phyloP scores from a whole-genome alignment of 495 filamentous ascomycete species.

The Aspergillus diversus region DNA sequence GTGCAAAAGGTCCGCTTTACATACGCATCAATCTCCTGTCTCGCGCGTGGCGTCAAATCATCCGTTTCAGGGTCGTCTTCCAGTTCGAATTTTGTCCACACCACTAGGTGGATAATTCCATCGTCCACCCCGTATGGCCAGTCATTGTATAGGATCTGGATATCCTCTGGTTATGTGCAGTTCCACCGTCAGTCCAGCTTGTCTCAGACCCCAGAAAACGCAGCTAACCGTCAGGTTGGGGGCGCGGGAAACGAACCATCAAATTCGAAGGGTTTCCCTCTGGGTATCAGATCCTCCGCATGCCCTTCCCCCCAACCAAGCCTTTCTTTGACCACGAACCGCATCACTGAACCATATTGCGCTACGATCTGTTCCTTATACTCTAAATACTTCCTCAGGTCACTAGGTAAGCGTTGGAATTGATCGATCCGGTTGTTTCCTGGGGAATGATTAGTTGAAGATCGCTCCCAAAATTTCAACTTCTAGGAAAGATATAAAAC shows the following conservation, averaged over 20 bases:
- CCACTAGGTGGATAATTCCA: conserved; percentile 77
- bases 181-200: conserved; percentile 6
- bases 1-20: conserved; percentile 65
- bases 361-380: conserved; percentile 64
- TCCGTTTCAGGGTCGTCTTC: conserved; percentile 66
- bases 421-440: conserved; percentile 68
- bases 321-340: conserved; percentile 68
- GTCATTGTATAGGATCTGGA: conserved; percentile 81
- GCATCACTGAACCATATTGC: conserved; percentile 72
- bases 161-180: conserved; percentile 54
- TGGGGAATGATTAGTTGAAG: conserved; percentile 21
- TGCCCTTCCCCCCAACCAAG: conserved; percentile 62
- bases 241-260: conserved; percentile 41
- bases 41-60: conserved; percentile 65
- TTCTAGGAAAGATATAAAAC: not conserved
- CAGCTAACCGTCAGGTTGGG: not conserved
- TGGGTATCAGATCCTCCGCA: conserved; percentile 43
- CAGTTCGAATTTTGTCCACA: conserved; percentile 90
- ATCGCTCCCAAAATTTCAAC: not conserved
- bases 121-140: conserved; percentile 86
- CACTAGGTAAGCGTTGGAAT: conserved; percentile 74
- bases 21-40: conserved; percentile 67
- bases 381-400: conserved; percentile 71
- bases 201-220: not conserved
- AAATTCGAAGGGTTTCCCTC: conserved; percentile 52